A percentile compares a stretch with the other conserved stretches of the same genome.
These are phyloP conservation scores for Suillus weaverae DNA, from an alignment of 768 basidiomycete species.

Conservation along the genomic window DNA sequence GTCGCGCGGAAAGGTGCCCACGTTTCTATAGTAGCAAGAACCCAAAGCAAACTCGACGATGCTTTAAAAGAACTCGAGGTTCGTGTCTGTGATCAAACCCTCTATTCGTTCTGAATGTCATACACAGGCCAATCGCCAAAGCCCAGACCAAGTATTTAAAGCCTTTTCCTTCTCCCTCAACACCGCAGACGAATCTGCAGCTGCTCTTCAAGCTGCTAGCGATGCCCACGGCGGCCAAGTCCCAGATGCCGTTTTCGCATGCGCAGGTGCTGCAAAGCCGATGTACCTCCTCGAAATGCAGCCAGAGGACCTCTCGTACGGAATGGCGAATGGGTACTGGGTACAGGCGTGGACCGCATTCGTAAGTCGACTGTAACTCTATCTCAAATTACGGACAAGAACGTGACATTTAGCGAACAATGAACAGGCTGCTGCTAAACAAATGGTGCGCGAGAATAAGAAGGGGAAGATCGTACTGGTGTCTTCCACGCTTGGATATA, in stretches of 20 bases:
- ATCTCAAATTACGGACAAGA: not conserved
- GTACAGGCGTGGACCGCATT: constrained; percentile 44
- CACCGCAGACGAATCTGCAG: constrained; percentile 49
- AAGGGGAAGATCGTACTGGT: constrained; percentile 76
- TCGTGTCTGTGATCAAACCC: constrained; percentile 30
- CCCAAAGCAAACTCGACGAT: constrained; percentile 57
- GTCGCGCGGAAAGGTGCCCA: constrained; percentile 72
- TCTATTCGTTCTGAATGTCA: not conserved
- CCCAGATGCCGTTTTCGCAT: constrained; percentile 78
- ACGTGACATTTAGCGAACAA: not conserved
- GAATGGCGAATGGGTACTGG: constrained; percentile 60
- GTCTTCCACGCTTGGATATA: constrained; percentile 71
- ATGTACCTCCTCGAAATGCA: constrained; percentile 73
- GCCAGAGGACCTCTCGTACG: constrained; percentile 55
- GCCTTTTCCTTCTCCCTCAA: constrained; percentile 68
- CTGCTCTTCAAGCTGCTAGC: constrained; percentile 64
- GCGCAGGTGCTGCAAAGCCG: constrained; percentile 74
- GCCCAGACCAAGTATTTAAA: constrained; percentile 59
- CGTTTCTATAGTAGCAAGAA: constrained; percentile 83
- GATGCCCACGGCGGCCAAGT: constrained; percentile 50
- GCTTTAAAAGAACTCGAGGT: constrained; percentile 71
- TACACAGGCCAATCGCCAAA: constrained; percentile 49
- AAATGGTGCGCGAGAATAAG: constrained; percentile 55
- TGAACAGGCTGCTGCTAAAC: constrained; percentile 61
- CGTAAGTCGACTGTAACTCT: constrained; percentile 35